phyloP scores from a whole-genome alignment of 495 filamentous ascomycete species.

The Bacidia rubella region DNA sequence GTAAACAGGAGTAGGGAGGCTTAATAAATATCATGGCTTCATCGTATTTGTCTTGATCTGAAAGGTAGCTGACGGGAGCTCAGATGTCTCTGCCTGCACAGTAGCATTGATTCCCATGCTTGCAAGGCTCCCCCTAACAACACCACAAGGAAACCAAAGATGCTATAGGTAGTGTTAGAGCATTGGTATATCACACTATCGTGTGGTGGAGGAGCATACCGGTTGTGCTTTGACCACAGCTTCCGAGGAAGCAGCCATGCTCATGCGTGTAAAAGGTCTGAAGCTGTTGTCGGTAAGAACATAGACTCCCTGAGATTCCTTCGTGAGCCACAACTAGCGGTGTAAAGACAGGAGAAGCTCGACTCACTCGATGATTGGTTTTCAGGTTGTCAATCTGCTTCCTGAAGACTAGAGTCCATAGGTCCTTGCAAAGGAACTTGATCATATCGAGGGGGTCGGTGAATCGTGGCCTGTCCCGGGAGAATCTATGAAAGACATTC shows the following conservation, averaged over 20 bases:
- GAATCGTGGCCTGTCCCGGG: conserved; percentile 73
- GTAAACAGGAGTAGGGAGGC: background rate
- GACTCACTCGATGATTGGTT: conserved; percentile 78
- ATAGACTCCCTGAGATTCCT: conserved; percentile 55
- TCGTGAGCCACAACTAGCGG: background rate
- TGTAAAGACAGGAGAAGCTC: background rate
- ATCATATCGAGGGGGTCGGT: conserved; percentile 80
- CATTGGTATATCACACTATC: background rate
- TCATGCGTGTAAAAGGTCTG: conserved; percentile 78
- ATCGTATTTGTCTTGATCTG: conserved; percentile 77
- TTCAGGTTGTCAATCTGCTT: conserved; percentile 98
- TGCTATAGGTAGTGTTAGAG: too few relatives aligned
- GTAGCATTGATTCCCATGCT: conserved; percentile 83
- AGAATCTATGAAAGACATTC: conserved; percentile 48
- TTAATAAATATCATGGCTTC: conserved; percentile 22
- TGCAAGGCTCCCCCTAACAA: conserved; percentile 77
- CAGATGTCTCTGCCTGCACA: conserved; percentile 75
- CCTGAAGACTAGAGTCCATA: conserved; percentile 86
- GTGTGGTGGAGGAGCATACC: conserved; percentile 46
- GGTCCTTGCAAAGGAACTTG: conserved; percentile 96
- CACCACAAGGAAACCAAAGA: conserved; percentile 86
- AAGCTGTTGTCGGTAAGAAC: conserved; percentile 92
- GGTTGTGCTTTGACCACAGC: conserved; percentile 65
- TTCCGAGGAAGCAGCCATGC: conserved; percentile 55
- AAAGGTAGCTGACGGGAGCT: conserved; percentile 80